A percentile compares a stretch with the other conserved stretches of the same genome.
Evolutionary conservation across 768 basidiomycete species (phyloP).

Genomic region (Baorangia bicolor): DNA sequence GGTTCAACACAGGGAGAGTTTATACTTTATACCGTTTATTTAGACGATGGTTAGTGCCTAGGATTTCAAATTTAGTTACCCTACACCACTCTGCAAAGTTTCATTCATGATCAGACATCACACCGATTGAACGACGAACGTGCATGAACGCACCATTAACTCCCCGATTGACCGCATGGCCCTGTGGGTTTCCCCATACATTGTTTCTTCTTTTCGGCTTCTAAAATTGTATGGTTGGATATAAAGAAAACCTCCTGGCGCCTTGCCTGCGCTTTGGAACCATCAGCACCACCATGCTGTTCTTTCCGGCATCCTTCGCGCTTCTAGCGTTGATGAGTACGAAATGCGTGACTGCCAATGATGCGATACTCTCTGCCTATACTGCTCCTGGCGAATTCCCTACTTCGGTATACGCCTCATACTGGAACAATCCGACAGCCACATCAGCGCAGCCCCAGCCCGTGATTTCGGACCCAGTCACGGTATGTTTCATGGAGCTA

Average conservation of each 20-base stretch:
- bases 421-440: conserved; percentile 69
- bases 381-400: conserved; percentile 64
- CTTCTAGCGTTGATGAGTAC: conserved; percentile 11
- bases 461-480: conserved; percentile 65
- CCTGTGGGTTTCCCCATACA: not conserved
- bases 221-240: not conserved
- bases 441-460: conserved; percentile 71
- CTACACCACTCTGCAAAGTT: no score
- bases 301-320: conserved; percentile 7
- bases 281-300: conserved; percentile 13
- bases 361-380: conserved; percentile 39
- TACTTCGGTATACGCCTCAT: conserved; percentile 55
- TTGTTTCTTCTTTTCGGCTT: not conserved
- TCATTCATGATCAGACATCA: not conserved
- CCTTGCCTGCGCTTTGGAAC: not conserved
- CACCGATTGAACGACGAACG: conserved; percentile 12
- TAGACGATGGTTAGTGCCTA: not conserved
- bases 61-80: no score
- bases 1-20: not conserved
- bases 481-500: conserved; percentile 38
- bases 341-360: conserved; percentile 2
- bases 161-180: not conserved
- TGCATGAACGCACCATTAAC: not conserved
- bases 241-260: not conserved
- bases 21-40: no score